Percentiles rank a stretch among this genome's conserved stretches.
These are phyloP conservation scores for Chlorella sp. DNA, from an alignment of 139 green algal species.

Conservation along the genomic window DNA sequence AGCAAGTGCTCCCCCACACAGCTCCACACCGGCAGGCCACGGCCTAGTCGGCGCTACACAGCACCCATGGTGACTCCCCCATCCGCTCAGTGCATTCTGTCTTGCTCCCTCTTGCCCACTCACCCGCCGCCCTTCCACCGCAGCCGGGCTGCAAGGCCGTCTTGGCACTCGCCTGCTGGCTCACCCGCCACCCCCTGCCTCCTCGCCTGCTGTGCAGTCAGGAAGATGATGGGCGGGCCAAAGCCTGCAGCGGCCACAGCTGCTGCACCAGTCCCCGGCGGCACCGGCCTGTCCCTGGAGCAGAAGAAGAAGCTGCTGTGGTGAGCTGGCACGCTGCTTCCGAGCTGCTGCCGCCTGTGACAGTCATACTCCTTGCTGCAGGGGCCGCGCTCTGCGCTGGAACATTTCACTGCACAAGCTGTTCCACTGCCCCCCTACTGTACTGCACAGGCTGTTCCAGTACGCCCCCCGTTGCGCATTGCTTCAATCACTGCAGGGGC, in stretches of 20 bases:
- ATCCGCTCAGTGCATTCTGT: neutral
- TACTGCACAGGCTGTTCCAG: too few species aligned
- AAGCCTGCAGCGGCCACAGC: neutral
- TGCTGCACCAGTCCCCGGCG: neutral
- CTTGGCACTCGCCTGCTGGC: too few species aligned
- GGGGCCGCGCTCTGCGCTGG: too few species aligned
- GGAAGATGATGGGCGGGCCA: neutral
- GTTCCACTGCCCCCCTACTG: too few species aligned
- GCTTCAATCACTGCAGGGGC: too few species aligned
- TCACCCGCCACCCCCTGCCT: neutral
- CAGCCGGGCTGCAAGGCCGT: neutral
- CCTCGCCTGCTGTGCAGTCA: neutral
- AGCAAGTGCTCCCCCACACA: too few species aligned
- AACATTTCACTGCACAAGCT: too few species aligned
- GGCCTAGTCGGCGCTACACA: too few species aligned
- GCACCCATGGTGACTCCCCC: neutral
- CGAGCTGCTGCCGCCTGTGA: too few species aligned
- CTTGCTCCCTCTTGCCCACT: neutral
- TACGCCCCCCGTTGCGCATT: too few species aligned
- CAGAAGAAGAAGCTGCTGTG: slow-evolving; percentile 37
- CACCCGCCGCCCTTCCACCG: neutral
- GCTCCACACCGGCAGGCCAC: too few species aligned
- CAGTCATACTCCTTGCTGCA: too few species aligned
- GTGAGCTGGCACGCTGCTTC: neutral
- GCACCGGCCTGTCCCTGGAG: slow-evolving; percentile 1